Percentiles rank a stretch among this genome's conserved stretches.
Evolutionary conservation across 2,329 filamentous ascomycete genomes (phyloP).

Genomic region (Ophiostoma quercus): DNA sequence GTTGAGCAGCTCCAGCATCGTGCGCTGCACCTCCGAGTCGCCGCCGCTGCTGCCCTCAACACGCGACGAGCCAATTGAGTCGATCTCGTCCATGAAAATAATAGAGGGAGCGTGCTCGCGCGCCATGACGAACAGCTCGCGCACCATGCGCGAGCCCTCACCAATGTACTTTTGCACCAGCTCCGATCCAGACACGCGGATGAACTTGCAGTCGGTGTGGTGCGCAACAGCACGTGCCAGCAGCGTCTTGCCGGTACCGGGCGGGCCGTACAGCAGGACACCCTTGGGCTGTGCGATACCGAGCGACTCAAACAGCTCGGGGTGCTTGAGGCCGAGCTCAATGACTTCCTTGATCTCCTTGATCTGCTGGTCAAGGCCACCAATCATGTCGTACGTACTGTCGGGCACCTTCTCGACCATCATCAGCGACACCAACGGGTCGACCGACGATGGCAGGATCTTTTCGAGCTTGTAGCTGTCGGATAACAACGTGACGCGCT

Average conservation of each 20-base stretch:
- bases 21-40: conserved; percentile 96
- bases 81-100: conserved; percentile 99
- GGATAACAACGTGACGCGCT: conserved; percentile 92
- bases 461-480: conserved; percentile 99
- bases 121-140: conserved; percentile 98
- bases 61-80: conserved; percentile 94
- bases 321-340: conserved; percentile 95
- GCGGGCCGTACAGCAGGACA: conserved; percentile 91
- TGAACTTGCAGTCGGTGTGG: conserved; percentile 99
- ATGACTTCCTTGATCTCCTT: conserved; percentile 99
- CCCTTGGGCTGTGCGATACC: conserved; percentile 98
- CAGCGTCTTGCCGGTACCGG: conserved; percentile 94
- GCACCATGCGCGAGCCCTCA: conserved; percentile 96
- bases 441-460: conserved; percentile 95
- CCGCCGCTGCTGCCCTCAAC: conserved; percentile 93
- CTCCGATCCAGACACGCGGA: conserved; percentile 91
- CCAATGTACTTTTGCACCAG: conserved; percentile 99
- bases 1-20: conserved; percentile 96
- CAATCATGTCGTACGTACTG: conserved; percentile 99
- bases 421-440: conserved; percentile 98
- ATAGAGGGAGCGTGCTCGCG: conserved; percentile 96
- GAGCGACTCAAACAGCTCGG: conserved; percentile 97
- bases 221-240: conserved; percentile 93
- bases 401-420: conserved; percentile 99
- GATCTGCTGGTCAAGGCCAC: conserved; percentile 96